Conservation (phyloP, 1,284 basidiomycete species). For the Rhodotorula sp. region DNA sequence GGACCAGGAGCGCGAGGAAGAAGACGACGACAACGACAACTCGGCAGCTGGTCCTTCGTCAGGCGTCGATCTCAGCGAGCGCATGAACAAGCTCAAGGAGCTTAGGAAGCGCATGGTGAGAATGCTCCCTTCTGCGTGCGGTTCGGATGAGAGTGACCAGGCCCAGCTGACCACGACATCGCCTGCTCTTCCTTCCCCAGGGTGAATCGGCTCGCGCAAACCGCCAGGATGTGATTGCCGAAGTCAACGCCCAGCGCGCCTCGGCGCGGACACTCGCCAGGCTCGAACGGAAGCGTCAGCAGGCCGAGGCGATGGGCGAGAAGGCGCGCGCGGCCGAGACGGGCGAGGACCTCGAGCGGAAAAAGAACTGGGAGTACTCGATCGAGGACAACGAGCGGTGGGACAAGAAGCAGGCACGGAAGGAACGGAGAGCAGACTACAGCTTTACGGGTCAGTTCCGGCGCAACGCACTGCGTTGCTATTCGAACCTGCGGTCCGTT, state of each 20-base stretch:
- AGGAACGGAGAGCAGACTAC: slow-evolving; percentile 71
- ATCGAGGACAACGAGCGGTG: slow-evolving; percentile 92
- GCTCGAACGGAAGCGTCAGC: slow-evolving; percentile 77
- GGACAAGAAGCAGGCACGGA: slow-evolving; percentile 80
- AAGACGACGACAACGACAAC: slow-evolving; percentile 14
- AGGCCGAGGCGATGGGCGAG: slow-evolving; percentile 80
- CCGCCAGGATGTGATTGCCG: slow-evolving; percentile 74
- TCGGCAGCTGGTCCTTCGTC: slow-evolving; percentile 22
- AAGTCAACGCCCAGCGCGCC: slow-evolving; percentile 70
- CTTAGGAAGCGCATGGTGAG: slow-evolving; percentile 74
- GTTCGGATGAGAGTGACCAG: slow-evolving; percentile 14
- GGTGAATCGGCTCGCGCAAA: slow-evolving; percentile 74
- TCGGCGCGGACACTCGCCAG: slow-evolving; percentile 73
- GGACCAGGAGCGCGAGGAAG: slow-evolving; percentile 20
- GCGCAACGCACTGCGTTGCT: too few species aligned
- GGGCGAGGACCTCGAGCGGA: slow-evolving; percentile 68
- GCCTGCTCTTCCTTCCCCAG: slow-evolving; percentile 50
- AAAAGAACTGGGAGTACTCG: slow-evolving; percentile 89
- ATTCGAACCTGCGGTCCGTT: too few species aligned
- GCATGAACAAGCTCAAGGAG: slow-evolving; percentile 71
- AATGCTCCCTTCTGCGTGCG: too few species aligned
- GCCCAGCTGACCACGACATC: not conserved
- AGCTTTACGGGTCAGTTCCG: slow-evolving; percentile 65
- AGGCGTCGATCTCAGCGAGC: slow-evolving; percentile 58
- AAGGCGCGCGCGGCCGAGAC: slow-evolving; percentile 83